Evolutionary conservation across 495 filamentous ascomycete species (phyloP).

Genomic region (Lentithecium fluviatile): DNA sequence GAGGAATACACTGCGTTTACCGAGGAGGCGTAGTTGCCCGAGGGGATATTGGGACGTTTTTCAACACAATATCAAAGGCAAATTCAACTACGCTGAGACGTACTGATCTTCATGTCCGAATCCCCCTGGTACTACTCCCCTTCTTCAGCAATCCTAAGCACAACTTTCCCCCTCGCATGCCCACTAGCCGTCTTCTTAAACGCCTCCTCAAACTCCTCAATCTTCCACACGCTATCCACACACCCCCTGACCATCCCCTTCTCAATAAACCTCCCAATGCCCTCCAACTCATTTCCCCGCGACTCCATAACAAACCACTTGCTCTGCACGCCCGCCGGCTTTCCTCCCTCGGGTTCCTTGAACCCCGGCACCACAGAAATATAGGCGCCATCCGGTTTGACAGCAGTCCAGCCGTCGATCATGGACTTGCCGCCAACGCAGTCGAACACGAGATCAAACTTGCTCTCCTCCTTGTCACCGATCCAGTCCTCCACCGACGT

Average conservation of each 20-base stretch:
- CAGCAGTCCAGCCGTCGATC: constrained; percentile 49
- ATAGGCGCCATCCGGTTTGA: constrained; percentile 48
- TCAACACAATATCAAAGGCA: not conserved
- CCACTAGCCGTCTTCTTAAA: constrained; percentile 32
- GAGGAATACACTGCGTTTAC: constrained; percentile 72
- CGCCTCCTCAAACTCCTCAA: constrained; percentile 47
- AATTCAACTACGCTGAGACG: not conserved
- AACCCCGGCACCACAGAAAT: constrained; percentile 55
- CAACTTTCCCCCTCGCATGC: constrained; percentile 36
- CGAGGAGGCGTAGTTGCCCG: constrained; percentile 43
- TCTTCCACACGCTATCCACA: constrained; percentile 52
- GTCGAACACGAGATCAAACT: constrained; percentile 55
- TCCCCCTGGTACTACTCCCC: not conserved
- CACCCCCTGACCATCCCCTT: constrained; percentile 43
- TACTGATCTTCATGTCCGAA: not conserved
- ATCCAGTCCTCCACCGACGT: constrained; percentile 44
- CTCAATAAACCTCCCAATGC: constrained; percentile 49
- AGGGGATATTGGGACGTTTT: not conserved
- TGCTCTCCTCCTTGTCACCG: constrained; percentile 25
- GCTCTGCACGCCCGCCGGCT: constrained; percentile 39
- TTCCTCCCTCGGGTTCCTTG: constrained; percentile 42
- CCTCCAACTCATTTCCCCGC: constrained; percentile 45
- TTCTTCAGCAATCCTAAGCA: constrained; percentile 25
- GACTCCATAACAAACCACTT: constrained; percentile 52
- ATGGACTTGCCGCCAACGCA: constrained; percentile 49